These are phyloP conservation scores for Aspergillus nidulans DNA, from an alignment of 495 filamentous ascomycete species.

Conservation along the genomic window DNA sequence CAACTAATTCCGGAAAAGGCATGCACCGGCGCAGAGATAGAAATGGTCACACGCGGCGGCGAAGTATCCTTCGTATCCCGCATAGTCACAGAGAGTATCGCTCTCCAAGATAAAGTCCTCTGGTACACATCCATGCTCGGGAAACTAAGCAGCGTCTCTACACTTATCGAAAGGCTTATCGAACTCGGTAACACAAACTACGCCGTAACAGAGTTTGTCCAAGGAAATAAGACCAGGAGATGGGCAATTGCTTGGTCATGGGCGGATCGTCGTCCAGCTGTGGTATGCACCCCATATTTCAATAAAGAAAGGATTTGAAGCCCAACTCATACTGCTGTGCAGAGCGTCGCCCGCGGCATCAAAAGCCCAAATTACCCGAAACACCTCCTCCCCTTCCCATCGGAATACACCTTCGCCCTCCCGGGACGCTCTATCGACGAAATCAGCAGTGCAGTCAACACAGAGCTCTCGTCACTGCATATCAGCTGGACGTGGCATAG, in stretches of 20 bases:
- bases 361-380: constrained; percentile 44
- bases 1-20: constrained; percentile 26
- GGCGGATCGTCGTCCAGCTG: constrained; percentile 58
- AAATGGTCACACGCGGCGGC: constrained; percentile 85
- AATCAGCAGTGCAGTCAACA: constrained; percentile 31
- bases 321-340: not conserved
- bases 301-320: not conserved
- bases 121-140: constrained; percentile 96
- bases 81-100: constrained; percentile 70
- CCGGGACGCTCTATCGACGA: constrained; percentile 22
- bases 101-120: constrained; percentile 53
- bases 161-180: constrained; percentile 58
- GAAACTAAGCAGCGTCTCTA: constrained; percentile 66
- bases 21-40: constrained; percentile 75
- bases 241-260: constrained; percentile 93
- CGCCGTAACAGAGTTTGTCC: constrained; percentile 74
- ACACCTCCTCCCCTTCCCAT: constrained; percentile 55
- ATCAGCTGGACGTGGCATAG: constrained; percentile 50
- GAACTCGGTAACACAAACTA: constrained; percentile 65
- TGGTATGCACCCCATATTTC: constrained; percentile 34
- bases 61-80: constrained; percentile 75
- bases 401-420: constrained; percentile 50
- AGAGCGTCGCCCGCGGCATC: constrained; percentile 55
- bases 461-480: constrained; percentile 39
- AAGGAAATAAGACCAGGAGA: constrained; percentile 73